Base-by-base conservation (phyloP, 176 grass and related monocot genomes). In the Hsuehochloa calcarea region DNA sequence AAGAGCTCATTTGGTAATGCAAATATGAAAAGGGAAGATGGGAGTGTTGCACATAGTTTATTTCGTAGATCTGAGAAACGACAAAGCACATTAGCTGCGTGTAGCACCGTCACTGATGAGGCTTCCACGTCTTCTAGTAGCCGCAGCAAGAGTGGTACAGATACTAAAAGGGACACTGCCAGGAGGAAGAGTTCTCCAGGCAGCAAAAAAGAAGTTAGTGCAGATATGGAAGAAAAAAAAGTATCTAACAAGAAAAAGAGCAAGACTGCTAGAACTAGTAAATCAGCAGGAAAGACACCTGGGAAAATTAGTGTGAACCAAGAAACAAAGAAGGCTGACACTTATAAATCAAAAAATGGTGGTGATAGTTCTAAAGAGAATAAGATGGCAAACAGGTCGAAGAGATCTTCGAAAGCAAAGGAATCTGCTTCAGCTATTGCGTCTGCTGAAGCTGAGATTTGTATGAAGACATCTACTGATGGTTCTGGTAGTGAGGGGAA, bases 321-420 rank as follows among this genome's bases (percentile, higher is more conserved):
- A 80, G 88, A 93, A 47, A 44, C 71, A 8, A 66, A 54, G 71
- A 84, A 80, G 70, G 35, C 22, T 11, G 61, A 16, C 19, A 17
- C 23, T 62, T 85, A 81, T 85, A 81, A 81, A 93, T 40, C 27
- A 13, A 68, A 73, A 70, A 86, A 85, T 22, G 47, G 19, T 45
- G 59, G 22, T 35, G 76, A 82, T 75, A 86, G 44, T 88, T 69
- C 83, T 46, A 76, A 92, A 80, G 70, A 69, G 34, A 89, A 90
- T 51, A 90, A 86, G 56, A 60, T 66, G n/a, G 78, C 56, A 65
- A 83, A 51, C 35, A 77, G 40, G 65, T 74, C 72, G 19, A 92
- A 90, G 79, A 88, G n/a, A 68, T 68, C 79, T 78, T 85, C 86
- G 78, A 91, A 88, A 88, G 55, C 74, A 52, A 90, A 91, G 85